Evolutionary conservation across 2,329 filamentous ascomycete genomes (phyloP).

Genomic region (Davidsoniella neocaledoniae): DNA sequence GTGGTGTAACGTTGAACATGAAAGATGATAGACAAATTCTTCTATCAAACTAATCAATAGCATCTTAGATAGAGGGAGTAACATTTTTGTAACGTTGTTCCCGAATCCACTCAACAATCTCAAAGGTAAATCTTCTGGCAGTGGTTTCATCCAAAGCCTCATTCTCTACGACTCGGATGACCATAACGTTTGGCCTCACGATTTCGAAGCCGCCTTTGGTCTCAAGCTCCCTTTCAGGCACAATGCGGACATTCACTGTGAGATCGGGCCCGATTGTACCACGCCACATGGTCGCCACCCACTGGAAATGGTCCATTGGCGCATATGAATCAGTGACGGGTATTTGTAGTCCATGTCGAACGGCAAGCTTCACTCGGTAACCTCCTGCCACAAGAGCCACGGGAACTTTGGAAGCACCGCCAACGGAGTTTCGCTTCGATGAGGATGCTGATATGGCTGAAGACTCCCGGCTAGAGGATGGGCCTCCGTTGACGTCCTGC

Average conservation of each 20-base stretch:
- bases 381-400: constrained; percentile 61
- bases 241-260: constrained; percentile 46
- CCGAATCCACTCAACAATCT: constrained; percentile 65
- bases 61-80: no score
- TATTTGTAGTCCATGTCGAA: constrained; percentile 55
- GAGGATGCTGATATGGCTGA: no score
- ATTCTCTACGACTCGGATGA: constrained; percentile 31
- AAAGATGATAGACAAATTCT: no score
- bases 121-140: constrained; percentile 63
- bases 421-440: background rate
- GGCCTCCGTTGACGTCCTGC: background rate
- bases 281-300: constrained; percentile 89
- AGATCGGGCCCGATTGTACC: constrained; percentile 70
- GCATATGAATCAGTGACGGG: constrained; percentile 64
- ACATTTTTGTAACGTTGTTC: no score
- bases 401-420: background rate
- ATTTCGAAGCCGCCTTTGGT: constrained; percentile 27
- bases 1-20: no score
- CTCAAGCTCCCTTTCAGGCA: constrained; percentile 21
- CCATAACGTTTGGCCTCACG: constrained; percentile 23
- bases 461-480: no score
- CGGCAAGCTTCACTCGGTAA: constrained; percentile 65
- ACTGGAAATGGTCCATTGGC: constrained; percentile 88
- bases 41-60: no score
- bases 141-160: constrained; percentile 47